These are phyloP conservation scores for Hortiboletus campestris DNA, from an alignment of 768 basidiomycete species.

Conservation along the genomic window DNA sequence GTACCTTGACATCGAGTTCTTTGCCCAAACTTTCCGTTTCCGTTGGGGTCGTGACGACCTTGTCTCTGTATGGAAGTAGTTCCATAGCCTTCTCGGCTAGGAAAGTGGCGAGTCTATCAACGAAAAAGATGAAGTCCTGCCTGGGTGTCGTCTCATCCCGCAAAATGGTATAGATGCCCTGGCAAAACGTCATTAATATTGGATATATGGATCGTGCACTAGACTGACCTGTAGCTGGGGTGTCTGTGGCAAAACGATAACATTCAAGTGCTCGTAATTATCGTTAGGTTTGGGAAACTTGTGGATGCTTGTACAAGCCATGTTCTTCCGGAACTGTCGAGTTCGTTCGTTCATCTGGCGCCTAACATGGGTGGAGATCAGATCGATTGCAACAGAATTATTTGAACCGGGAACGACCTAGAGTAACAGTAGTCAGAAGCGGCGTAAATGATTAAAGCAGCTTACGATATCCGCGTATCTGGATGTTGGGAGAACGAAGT, in stretches of 20 bases:
- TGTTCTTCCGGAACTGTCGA: conserved; percentile 66
- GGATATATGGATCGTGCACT: background rate
- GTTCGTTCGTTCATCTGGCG: conserved; percentile 80
- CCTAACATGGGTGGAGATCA: conserved; percentile 88
- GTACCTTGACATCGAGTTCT: conserved; percentile 58
- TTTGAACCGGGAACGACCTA: conserved; percentile 95
- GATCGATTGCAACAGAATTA: conserved; percentile 87
- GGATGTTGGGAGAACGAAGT: conserved; percentile 87
- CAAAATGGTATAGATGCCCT: conserved; percentile 91
- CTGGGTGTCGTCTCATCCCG: conserved; percentile 66
- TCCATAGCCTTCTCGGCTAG: conserved; percentile 84
- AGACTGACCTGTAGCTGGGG: conserved; percentile 69
- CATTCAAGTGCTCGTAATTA: conserved; percentile 45
- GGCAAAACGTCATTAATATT: background rate
- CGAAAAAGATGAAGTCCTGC: conserved; percentile 92
- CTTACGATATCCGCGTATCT: conserved; percentile 85
- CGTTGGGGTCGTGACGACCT: conserved; percentile 66
- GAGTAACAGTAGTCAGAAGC: background rate
- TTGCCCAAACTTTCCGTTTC: conserved; percentile 57
- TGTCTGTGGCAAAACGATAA: conserved; percentile 73
- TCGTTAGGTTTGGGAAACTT: conserved; percentile 38
- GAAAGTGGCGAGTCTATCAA: conserved; percentile 80
- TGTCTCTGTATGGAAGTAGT: conserved; percentile 67
- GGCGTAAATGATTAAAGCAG: background rate
- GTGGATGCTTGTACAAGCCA: conserved; percentile 51